phyloP scores from a whole-genome alignment of 106 monocot species.

The Acanthochlamys bracteata region DNA sequence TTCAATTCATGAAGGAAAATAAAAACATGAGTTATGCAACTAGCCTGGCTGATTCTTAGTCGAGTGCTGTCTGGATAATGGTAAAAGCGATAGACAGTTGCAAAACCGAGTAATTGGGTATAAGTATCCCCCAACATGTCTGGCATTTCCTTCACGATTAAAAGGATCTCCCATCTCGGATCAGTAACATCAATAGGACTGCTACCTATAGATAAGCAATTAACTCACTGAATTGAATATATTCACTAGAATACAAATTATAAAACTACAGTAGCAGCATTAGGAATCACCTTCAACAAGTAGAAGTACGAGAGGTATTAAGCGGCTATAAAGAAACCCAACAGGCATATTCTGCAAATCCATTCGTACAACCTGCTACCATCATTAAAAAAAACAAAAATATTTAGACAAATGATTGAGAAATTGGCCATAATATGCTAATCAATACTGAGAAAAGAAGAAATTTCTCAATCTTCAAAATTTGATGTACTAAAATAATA shows the following conservation, averaged over 20 bases:
- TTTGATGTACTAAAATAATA: too few relatives aligned
- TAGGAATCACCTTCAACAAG: slow-evolving; percentile 69
- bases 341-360: slow-evolving; percentile 38
- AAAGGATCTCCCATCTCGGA: slow-evolving; percentile 84
- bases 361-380: slow-evolving; percentile 62
- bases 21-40: neutral
- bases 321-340: slow-evolving; percentile 66
- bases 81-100: slow-evolving; percentile 73
- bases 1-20: too few relatives aligned
- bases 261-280: neutral
- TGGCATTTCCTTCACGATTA: slow-evolving; percentile 42
- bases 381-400: neutral
- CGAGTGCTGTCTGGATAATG: slow-evolving; percentile 79
- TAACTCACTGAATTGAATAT: neutral
- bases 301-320: slow-evolving; percentile 72
- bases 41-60: slow-evolving; percentile 83
- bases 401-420: too few relatives aligned
- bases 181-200: slow-evolving; percentile 78
- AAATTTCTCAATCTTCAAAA: too few relatives aligned
- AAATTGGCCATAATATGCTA: too few relatives aligned
- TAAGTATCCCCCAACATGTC: slow-evolving; percentile 20
- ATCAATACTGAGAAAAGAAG: too few relatives aligned
- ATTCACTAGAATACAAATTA: neutral
- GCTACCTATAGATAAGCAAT: slow-evolving; percentile 38
- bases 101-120: slow-evolving; percentile 59